Conservation (phyloP, 2,329 filamentous ascomycete genomes). For the Phyllosticta citriasiana region DNA sequence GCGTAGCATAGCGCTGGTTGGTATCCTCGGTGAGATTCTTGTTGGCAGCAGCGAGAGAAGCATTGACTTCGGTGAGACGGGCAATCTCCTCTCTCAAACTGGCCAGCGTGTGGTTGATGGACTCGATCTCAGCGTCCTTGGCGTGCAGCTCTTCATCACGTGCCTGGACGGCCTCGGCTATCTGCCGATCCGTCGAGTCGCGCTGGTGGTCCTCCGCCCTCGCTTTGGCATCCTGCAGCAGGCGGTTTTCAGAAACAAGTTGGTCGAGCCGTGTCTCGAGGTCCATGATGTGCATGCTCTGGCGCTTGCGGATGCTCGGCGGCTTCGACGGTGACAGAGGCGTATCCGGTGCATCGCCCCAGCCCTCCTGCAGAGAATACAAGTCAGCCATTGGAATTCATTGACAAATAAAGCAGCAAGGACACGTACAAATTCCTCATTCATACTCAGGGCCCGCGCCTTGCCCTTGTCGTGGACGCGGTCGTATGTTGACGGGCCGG, state of each 20-base stretch:
- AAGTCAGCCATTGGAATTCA: constrained; percentile 13
- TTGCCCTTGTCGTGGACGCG: constrained; percentile 82
- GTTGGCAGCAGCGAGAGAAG: constrained; percentile 67
- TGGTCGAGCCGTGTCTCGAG: constrained; percentile 79
- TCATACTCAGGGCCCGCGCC: constrained; percentile 62
- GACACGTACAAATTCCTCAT: constrained; percentile 81
- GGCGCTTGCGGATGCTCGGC: constrained; percentile 89
- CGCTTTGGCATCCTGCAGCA: constrained; percentile 61
- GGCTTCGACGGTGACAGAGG: constrained; percentile 88
- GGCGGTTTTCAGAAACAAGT: constrained; percentile 72
- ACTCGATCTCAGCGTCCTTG: constrained; percentile 77
- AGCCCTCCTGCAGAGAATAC: constrained; percentile 63
- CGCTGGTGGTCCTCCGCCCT: constrained; percentile 55
- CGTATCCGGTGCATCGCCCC: constrained; percentile 80
- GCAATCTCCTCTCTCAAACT: constrained; percentile 74
- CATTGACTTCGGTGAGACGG: constrained; percentile 73
- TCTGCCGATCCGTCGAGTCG: constrained; percentile 40
- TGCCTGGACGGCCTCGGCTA: constrained; percentile 47
- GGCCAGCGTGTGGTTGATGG: constrained; percentile 66
- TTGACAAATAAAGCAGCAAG: constrained; percentile 7
- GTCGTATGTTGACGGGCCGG: constrained; percentile 51
- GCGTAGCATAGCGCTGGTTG: constrained; percentile 56
- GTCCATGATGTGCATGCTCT: constrained; percentile 91
- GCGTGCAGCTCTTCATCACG: constrained; percentile 64
- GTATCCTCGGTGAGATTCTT: constrained; percentile 66